Conservation (phyloP, 139 green algal species). For the Chlamydomonas sp. region DNA sequence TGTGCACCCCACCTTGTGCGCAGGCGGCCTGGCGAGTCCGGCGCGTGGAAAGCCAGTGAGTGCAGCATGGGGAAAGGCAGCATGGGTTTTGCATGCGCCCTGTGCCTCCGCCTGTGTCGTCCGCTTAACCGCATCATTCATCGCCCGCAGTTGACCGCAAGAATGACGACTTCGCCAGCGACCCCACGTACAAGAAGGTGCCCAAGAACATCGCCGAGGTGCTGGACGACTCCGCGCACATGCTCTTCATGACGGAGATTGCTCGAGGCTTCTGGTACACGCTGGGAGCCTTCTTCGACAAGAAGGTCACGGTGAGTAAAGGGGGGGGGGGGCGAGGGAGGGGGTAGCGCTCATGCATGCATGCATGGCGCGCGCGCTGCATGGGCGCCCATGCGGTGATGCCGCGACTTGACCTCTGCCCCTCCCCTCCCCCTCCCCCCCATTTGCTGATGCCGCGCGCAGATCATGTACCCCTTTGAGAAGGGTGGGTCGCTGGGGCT, state of each 20-base stretch:
- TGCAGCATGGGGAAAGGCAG: background rate
- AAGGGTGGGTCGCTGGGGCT: no score
- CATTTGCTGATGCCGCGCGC: slow-evolving; percentile 10
- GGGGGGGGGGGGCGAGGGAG: no score
- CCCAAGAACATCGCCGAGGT: slow-evolving; percentile 57
- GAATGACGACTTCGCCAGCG: slow-evolving; percentile 6
- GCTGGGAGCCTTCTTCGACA: slow-evolving; percentile 94
- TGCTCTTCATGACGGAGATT: slow-evolving; percentile 96
- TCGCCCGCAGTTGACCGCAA: background rate
- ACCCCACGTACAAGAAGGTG: slow-evolving; percentile 52
- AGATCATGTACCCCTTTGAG: slow-evolving; percentile 99
- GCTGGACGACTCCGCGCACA: slow-evolving; percentile 85
- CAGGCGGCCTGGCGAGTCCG: background rate
- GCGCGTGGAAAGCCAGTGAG: background rate
- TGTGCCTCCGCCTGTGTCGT: background rate
- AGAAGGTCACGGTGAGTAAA: slow-evolving; percentile 80
- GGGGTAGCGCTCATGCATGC: no score
- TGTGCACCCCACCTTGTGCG: no score
- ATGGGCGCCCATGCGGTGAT: slow-evolving; percentile 9
- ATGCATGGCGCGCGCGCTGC: background rate
- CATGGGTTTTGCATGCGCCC: background rate
- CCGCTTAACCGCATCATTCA: background rate
- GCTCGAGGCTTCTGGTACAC: slow-evolving; percentile 81
- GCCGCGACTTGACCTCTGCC: no score
- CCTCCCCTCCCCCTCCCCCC: no score